These are phyloP conservation scores for Paecilomyces niveus DNA, from an alignment of 2,329 filamentous ascomycete species.

Conservation along the genomic window DNA sequence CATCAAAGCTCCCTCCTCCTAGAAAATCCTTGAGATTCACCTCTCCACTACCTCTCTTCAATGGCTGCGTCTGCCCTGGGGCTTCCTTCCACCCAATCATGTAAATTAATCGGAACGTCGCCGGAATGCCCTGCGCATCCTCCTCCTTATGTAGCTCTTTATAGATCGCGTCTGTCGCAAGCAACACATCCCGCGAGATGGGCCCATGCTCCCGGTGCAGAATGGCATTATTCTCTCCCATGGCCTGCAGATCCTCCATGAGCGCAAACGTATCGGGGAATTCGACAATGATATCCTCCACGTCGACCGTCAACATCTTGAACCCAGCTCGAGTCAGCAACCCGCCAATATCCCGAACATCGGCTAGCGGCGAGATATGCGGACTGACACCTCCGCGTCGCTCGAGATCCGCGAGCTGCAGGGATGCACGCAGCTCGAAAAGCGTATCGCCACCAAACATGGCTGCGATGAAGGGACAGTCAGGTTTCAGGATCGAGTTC, in stretches of 20 bases:
- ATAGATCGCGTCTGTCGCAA: conserved; percentile 87
- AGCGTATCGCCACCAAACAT: conserved; percentile 96
- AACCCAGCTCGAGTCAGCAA: conserved; percentile 82
- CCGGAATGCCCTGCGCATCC: conserved; percentile 60
- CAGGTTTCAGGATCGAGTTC: conserved; percentile 80
- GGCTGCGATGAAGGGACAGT: conserved; percentile 84
- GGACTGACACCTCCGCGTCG: conserved; percentile 84
- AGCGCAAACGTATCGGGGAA: conserved; percentile 84
- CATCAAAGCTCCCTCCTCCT: conserved; percentile 37
- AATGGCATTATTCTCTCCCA: conserved; percentile 92
- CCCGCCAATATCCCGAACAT: conserved; percentile 85
- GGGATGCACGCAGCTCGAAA: conserved; percentile 84
- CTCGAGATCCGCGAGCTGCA: conserved; percentile 89
- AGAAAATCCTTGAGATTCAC: conserved; percentile 82
- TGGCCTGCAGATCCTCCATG: conserved; percentile 90
- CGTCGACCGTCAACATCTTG: conserved; percentile 91
- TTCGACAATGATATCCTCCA: conserved; percentile 94
- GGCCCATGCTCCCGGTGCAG: conserved; percentile 73
- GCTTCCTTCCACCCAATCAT: conserved; percentile 99
- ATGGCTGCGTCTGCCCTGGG: conserved; percentile 67
- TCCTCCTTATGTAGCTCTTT: conserved; percentile 76
- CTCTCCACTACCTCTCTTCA: conserved; percentile 76
- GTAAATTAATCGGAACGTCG: conserved; percentile 91
- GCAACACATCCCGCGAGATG: conserved; percentile 72
- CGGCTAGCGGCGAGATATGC: conserved; percentile 83